Percentiles rank a stretch among this genome's conserved stretches.
phyloP scores from a whole-genome alignment of 192 early-diverging fungal genomes.

The Gonapodya prolifera region DNA sequence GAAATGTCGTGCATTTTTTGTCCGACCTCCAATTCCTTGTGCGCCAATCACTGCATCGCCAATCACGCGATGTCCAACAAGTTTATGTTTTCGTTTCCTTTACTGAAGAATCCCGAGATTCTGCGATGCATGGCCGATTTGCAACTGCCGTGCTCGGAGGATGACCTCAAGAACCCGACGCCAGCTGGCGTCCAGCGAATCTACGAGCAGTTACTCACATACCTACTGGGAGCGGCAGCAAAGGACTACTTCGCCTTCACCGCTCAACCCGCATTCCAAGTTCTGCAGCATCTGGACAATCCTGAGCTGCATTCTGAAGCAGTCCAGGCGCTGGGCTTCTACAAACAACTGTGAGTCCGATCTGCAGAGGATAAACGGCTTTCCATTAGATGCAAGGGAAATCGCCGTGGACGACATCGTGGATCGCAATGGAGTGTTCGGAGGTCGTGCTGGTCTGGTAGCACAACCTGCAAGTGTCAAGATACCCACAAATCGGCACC shows the following conservation, averaged over 20 bases:
- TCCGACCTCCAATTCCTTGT: too few species aligned
- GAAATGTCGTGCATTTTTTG: too few species aligned
- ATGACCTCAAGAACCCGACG: constrained; percentile 61
- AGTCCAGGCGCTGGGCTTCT: constrained; percentile 46
- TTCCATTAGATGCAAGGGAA: too few species aligned
- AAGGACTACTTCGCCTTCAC: constrained; percentile 28
- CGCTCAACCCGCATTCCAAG: constrained; percentile 17
- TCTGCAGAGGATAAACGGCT: neutral
- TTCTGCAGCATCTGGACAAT: constrained; percentile 23
- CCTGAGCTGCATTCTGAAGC: constrained; percentile 54
- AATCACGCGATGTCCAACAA: neutral
- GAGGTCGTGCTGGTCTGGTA: too few species aligned
- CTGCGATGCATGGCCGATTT: constrained; percentile 65
- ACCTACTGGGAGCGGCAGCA: constrained; percentile 41
- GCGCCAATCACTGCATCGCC: too few species aligned
- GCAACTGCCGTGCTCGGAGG: constrained; percentile 51
- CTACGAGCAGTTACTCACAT: constrained; percentile 59
- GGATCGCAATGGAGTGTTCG: too few species aligned
- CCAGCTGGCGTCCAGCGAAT: constrained; percentile 49
- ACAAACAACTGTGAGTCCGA: constrained; percentile 40
- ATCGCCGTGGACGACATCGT: too few species aligned
- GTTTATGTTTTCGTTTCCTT: constrained; percentile 35
- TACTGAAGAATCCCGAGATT: constrained; percentile 58
- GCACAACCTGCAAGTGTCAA: too few species aligned
- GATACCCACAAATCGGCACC: too few species aligned